phyloP scores from a whole-genome alignment of 106 monocot genomes.

The Agapanthus africanus region DNA sequence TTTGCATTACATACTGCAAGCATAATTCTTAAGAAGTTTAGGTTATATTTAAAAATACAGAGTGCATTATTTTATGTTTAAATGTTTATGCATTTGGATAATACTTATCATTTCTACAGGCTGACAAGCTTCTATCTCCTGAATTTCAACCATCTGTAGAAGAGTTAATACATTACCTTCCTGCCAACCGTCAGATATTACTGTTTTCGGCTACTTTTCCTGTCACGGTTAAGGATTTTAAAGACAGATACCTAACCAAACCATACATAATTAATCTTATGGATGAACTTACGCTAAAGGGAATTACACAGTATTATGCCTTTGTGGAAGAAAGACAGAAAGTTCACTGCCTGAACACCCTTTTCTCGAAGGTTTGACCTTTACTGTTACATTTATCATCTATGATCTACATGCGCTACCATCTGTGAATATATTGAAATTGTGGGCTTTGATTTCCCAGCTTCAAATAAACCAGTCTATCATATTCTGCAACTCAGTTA shows the following conservation, averaged over 20 bases:
- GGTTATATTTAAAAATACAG: neutral
- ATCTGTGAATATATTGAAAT: constrained; percentile 12
- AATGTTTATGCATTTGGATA: neutral
- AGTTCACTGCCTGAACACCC: constrained; percentile 95
- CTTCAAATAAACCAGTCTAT: constrained; percentile 92
- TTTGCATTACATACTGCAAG: neutral
- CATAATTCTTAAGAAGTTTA: neutral
- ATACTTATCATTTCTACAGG: constrained; percentile 31
- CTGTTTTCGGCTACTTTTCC: constrained; percentile 97
- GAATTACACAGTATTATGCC: constrained; percentile 95
- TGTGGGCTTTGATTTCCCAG: constrained; percentile 5
- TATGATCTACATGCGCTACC: neutral
- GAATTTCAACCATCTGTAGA: constrained; percentile 92
- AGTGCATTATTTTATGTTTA: neutral
- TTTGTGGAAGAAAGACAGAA: constrained; percentile 99
- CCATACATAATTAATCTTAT: constrained; percentile 93
- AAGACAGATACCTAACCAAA: constrained; percentile 75
- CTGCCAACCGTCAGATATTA: constrained; percentile 66
- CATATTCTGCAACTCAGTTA: constrained; percentile 98
- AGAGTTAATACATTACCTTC: constrained; percentile 73
- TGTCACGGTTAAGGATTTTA: constrained; percentile 91
- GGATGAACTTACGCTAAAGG: constrained; percentile 96
- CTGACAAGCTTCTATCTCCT: constrained; percentile 93
- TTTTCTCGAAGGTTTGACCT: constrained; percentile 86
- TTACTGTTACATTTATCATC: neutral